Evolutionary conservation across 2,329 filamentous ascomycete genomes (phyloP), one percentile per base, ranked within the genome.

Genomic region (Cadophora luteo-olivacea): DNA sequence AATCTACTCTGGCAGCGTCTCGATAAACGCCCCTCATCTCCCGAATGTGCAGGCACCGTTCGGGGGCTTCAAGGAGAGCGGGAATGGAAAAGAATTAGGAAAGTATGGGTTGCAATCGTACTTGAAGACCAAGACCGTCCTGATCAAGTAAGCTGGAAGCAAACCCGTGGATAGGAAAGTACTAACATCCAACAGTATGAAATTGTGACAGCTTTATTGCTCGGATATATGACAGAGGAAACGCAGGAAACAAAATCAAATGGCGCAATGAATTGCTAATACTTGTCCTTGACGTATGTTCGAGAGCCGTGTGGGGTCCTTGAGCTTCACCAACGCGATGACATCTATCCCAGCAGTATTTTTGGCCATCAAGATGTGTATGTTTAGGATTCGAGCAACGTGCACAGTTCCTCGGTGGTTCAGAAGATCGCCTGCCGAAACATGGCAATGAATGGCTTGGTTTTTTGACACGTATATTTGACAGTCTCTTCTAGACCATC

Each of bases 41-140:
- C 82, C 94, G 2, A 86, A 89, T 77, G 86, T 87, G 79, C 83
- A 87, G 74, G 75, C 89, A 54, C 78, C 74, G 4, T 93, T 93
- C 73, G 89, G 90, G 55, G 92, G 92, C 0, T 92, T 85, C 83
- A 94, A 93, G 80, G 86, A 92, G 80, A 87, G 83, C 55, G 92
- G 92, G 66, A 91, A 92, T 64, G 92, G 92, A 29, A 88, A 90
- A 64, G 92, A 95, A 79, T 81, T 91, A 5, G 89, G 89, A 69
- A 87, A 90, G 81, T 85, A 85, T 55, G 89, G 87, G 0, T 78
- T 91, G 60, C 81, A 82, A 49, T 88, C 88, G 80, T 91, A 91
- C 79, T 87, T 86, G 19, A 84, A 91, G 78, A 86, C 82, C 77
- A 91, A 91, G 84, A 86, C 85, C 0, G 87, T 91, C 11, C 80